Base-by-base conservation (phyloP, 169 alveolate genomes). In the Cryptosporidium sp. region DNA sequence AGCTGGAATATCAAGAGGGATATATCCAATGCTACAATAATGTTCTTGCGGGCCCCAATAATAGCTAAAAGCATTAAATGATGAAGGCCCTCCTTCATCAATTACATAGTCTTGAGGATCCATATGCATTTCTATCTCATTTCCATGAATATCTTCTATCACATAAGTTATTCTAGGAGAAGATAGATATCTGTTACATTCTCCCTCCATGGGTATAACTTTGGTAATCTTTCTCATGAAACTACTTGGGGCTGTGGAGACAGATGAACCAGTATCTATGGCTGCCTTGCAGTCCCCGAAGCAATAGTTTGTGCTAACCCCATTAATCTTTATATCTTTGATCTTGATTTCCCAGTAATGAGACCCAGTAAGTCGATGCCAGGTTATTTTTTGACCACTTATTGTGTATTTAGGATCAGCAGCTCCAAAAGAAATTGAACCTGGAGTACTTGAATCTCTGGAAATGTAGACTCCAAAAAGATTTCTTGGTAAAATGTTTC, bases 331-430 rank as follows among this genome's bases (percentile, higher is more conserved):
- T 53, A 96, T 80, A 33, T 94, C 95, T 58, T 91, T 92, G 67
- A 96, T 80, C 70, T 92, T 95, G 39, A 96, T 92, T 85, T 96
- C 98, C 98, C 98, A 95, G 93, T 91, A 95, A 60, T 95, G 96
- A 65, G 91, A 61, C 85, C 68, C 73, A 33, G 67, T 68, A 68
- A 75, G 62, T 53, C 96, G 96, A 91, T 95, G 96, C 98, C 98
- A 96, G 86, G 94, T 93, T 16, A 96, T 94, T 37, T 91, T 89
- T 69, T 94, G 94, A 44, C 95, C 96, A 35, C 91, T 93, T 56
- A 93, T 84, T 12, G 94, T 94, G 75, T 95, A 94, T 75, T 85
- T 91, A 21, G 96, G 97, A 85, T 96, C 96, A 10, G 96, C 95
- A 51, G 95, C 93, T 8, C 98, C 98, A 84, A 96, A 96, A 75